These are phyloP conservation scores for Mikania micrantha DNA, from an alignment of 129 eudicot species.

Conservation along the genomic window DNA sequence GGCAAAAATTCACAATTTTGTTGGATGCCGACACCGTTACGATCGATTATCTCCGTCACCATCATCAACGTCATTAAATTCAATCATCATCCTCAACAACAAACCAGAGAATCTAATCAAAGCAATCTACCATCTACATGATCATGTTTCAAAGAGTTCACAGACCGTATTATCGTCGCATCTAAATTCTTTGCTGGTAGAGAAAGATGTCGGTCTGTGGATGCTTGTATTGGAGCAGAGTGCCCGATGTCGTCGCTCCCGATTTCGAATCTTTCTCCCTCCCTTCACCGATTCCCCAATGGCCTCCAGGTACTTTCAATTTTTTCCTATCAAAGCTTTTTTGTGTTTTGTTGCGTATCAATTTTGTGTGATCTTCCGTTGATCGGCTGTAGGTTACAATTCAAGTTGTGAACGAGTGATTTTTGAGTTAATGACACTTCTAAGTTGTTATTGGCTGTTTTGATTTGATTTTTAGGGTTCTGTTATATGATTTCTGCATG, in stretches of 20 bases:
- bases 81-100: neutral
- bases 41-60: neutral
- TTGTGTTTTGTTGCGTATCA: too few relatives aligned
- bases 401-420: neutral
- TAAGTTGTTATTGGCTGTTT: too few relatives aligned
- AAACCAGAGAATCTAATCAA: neutral
- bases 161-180: conserved; percentile 10
- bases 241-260: conserved; percentile 23
- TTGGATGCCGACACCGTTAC: neutral
- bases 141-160: neutral
- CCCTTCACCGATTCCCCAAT: conserved; percentile 77
- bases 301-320: conserved; percentile 65
- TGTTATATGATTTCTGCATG: neutral
- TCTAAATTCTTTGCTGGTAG: neutral
- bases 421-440: neutral
- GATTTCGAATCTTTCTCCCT: conserved; percentile 48
- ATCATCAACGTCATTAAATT: neutral
- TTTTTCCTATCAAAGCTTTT: neutral
- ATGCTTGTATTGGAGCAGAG: conserved; percentile 47
- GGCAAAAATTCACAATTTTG: neutral
- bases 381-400: neutral
- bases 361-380: neutral
- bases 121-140: neutral
- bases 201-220: conserved; percentile 47
- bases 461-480: neutral